Conservation (phyloP, 1,284 basidiomycete genomes). For the Phellopilus nigrolimitatus region DNA sequence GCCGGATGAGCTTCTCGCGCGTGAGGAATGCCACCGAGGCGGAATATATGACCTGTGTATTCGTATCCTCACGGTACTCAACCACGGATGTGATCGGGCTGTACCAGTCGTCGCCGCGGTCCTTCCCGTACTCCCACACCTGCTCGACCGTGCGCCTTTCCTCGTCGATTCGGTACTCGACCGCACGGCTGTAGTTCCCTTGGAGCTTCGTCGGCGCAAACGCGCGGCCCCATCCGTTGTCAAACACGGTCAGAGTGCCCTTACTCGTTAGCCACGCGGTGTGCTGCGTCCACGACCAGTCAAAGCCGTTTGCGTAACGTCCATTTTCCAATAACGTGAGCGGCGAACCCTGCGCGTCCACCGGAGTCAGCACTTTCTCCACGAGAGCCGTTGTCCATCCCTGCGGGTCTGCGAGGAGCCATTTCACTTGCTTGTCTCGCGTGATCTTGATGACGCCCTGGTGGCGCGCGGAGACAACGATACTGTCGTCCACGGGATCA, state of each 20-base stretch:
- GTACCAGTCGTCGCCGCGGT: slow-evolving; percentile 7
- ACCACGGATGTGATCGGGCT: slow-evolving; percentile 12
- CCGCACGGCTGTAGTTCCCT: slow-evolving; percentile 6
- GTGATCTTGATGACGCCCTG: slow-evolving; percentile 5
- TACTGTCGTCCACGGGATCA: slow-evolving; percentile 5
- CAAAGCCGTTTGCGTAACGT: background rate
- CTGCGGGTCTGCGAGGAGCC: slow-evolving; percentile 5
- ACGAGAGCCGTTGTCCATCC: slow-evolving; percentile 5
- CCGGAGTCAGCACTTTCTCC: slow-evolving; percentile 2
- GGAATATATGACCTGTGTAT: slow-evolving; percentile 5
- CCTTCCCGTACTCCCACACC: slow-evolving; percentile 8
- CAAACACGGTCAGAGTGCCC: slow-evolving; percentile 7
- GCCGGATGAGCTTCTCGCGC: slow-evolving; percentile 1
- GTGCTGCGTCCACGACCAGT: slow-evolving; percentile 11
- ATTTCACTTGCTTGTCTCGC: slow-evolving; percentile 7
- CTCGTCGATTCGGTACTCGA: slow-evolving; percentile 8
- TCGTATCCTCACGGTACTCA: slow-evolving; percentile 6
- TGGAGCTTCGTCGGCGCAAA: slow-evolving; percentile 1
- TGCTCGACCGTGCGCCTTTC: slow-evolving; percentile 1
- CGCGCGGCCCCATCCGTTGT: slow-evolving; percentile 6
- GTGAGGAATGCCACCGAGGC: slow-evolving; percentile 4
- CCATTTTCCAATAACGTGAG: background rate
- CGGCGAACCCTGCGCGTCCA: background rate
- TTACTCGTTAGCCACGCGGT: slow-evolving; percentile 4
- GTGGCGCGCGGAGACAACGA: slow-evolving; percentile 2